Evolutionary conservation across 2,329 filamentous ascomycete genomes (phyloP), one percentile per base, ranked within the genome.

Genomic region (Kalmusia sp.): DNA sequence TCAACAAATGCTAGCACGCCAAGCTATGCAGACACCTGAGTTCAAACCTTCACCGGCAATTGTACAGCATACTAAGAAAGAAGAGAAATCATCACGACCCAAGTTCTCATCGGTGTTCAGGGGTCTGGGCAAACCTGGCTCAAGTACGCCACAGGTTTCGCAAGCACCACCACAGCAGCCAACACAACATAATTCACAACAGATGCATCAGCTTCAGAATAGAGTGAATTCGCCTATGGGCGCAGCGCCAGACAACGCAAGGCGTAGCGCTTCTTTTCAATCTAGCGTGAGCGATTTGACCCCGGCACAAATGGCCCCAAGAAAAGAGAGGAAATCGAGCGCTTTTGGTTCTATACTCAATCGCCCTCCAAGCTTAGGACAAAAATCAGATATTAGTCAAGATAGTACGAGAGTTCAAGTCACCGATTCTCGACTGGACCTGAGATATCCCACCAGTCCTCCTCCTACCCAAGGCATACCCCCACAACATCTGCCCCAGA

Each of bases 41-140:
- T 35, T 47, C n/a, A 47, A 47, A 17, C 15, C 33, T 4, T 28
- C 61, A 12, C 46, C 49, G 9, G 40, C 55, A 11, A 45, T 11
- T 6, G 51, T 62, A 7, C 72, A 77, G 12, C 31, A 46, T 25
- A 28, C 46, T 4, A 64, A 55, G 19, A 56, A 52, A 33, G 61
- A 68, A 12, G 65, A 65, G 21, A 71, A 71, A 50, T 24, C 50
- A 11, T 62, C 63, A 7, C 67, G 62, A 21, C 65, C 66, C 17
- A 69, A 63, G 25, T 35, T 72, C n/a, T 59, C 65, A 14, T 69
- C 65, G n/a, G 63, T 84, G n/a, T 80, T 85, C 57, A 84, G 82
- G 57, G 58, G 51, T 14, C 49, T 72, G 21, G 69, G 65, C 39
- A 69, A 68, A 45, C 51, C 55, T 15, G 61, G 63, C 28, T 38